Conservation (phyloP, 176 grass and related monocot species). For the Secale cereale region DNA sequence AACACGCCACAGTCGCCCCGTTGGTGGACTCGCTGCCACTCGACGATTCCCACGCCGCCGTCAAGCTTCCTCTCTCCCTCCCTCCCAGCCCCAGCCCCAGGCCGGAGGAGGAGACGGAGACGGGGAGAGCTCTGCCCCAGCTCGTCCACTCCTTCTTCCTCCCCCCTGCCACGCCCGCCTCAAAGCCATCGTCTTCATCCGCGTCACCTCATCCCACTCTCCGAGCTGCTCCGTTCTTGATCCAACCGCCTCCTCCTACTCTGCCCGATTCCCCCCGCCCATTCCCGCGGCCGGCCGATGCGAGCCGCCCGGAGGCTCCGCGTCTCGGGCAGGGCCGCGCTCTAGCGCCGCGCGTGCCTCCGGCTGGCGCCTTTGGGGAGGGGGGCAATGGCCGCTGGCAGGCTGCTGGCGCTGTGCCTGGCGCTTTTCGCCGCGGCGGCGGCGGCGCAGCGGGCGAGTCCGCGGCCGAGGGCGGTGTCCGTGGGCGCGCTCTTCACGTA, state of each 20-base stretch:
- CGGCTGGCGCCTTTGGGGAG: background rate
- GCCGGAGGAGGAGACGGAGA: background rate
- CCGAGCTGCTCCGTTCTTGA: background rate
- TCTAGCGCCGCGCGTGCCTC: slow-evolving; percentile 8
- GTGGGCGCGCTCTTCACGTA: slow-evolving; percentile 77
- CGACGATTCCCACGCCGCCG: background rate
- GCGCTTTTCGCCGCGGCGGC: background rate
- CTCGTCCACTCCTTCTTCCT: background rate
- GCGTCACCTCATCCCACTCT: background rate
- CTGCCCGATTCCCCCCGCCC: background rate
- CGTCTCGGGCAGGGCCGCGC: background rate
- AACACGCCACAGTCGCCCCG: background rate
- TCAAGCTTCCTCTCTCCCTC: background rate
- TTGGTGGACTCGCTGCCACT: background rate
- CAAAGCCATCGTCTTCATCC: background rate
- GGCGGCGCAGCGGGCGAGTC: background rate
- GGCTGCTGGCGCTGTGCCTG: background rate
- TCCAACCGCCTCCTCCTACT: background rate
- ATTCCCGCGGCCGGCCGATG: background rate
- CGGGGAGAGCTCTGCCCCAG: background rate
- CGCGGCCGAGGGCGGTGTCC: slow-evolving; percentile 27
- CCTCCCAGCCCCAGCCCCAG: background rate
- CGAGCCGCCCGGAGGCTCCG: background rate
- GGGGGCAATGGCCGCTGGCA: slow-evolving; percentile 17
- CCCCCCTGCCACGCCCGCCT: background rate